These are phyloP conservation scores for Exophiala mesophila DNA, from an alignment of 2,329 filamentous ascomycete genomes.

Conservation along the genomic window DNA sequence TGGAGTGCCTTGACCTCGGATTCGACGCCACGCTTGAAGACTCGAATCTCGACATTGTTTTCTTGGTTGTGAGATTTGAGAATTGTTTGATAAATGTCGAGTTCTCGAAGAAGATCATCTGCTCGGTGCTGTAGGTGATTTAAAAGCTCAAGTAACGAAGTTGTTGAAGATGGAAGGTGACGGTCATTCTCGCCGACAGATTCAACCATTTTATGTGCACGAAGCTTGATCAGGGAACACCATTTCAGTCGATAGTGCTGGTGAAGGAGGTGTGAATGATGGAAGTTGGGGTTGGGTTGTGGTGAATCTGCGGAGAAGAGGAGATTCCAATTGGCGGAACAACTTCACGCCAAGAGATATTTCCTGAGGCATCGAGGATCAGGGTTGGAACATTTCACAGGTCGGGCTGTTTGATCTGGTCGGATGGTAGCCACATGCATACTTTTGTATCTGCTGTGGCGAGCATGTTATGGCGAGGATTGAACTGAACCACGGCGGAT, in stretches of 20 bases:
- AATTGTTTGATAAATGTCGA: conserved; percentile 42
- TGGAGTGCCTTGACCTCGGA: conserved; percentile 47
- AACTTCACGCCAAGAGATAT: conserved; percentile 1
- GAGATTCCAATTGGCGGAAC: conserved; percentile 16
- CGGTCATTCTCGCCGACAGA: not conserved
- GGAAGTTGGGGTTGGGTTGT: not conserved
- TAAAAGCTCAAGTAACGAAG: not conserved
- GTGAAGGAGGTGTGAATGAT: too few species aligned
- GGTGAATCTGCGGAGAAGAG: conserved; percentile 11
- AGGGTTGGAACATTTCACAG: conserved; percentile 11
- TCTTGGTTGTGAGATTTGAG: conserved; percentile 41
- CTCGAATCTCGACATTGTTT: conserved; percentile 46
- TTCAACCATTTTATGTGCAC: too few species aligned
- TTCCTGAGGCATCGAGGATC: too few species aligned
- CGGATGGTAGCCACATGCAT: conserved; percentile 65
- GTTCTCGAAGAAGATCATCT: conserved; percentile 38
- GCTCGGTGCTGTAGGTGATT: conserved; percentile 11
- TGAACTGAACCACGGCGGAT: conserved; percentile 75
- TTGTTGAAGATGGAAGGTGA: too few species aligned
- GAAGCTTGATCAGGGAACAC: too few species aligned
- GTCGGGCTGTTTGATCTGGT: conserved; percentile 24
- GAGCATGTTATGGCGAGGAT: conserved; percentile 86
- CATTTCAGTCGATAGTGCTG: too few species aligned
- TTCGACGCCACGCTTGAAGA: conserved; percentile 44
- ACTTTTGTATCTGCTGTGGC: conserved; percentile 84